Conservation (phyloP, 352 stramenopile genomes). For the Saprolegnia parasitica region DNA sequence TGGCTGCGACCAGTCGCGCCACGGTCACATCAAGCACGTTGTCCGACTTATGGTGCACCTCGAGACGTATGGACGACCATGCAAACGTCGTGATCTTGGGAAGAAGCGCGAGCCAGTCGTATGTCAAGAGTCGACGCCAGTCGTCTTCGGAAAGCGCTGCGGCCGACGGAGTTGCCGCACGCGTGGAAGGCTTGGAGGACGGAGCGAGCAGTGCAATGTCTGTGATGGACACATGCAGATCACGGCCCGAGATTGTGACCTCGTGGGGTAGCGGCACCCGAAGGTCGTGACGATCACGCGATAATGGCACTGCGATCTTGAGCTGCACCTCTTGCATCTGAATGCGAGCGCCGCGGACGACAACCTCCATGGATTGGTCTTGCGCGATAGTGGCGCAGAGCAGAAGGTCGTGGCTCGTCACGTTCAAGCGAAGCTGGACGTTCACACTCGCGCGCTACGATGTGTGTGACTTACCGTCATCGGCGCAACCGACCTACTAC, state of each 20-base stretch:
- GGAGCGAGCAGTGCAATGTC: not conserved
- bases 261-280: conserved; percentile 29
- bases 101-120: conserved; percentile 7
- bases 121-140: not conserved
- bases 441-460: conserved; percentile 23
- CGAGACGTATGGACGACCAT: not conserved
- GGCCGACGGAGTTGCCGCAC: conserved; percentile 26
- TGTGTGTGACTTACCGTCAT: not conserved
- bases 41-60: not conserved
- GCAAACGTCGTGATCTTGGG: conserved; percentile 2
- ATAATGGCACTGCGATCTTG: conserved; percentile 33
- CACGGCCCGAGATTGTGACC: conserved; percentile 12
- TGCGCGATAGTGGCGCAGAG: not conserved
- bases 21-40: not conserved
- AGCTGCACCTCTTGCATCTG: conserved; percentile 31
- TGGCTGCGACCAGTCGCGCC: not conserved
- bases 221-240: conserved; percentile 23
- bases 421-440: conserved; percentile 4
- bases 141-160: conserved; percentile 27
- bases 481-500: not conserved
- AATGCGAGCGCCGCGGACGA: not conserved
- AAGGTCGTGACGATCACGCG: conserved; percentile 16
- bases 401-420: not conserved
- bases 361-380: not conserved
- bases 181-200: conserved; percentile 30